Base-by-base conservation (phyloP, 345 rosid genomes). In the Hibiscus tridactylites region DNA sequence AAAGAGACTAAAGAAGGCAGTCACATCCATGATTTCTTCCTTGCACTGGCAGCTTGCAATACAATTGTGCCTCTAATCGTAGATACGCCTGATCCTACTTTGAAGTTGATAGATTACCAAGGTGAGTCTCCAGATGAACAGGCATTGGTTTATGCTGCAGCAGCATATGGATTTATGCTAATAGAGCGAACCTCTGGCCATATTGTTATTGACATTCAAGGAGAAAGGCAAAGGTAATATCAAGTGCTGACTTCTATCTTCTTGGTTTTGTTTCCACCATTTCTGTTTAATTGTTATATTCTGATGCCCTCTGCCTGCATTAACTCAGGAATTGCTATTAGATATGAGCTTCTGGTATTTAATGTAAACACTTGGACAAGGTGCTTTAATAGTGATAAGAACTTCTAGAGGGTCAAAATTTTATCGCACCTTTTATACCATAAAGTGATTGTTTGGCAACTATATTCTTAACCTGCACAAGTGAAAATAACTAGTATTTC, bases 111-210 rank as follows among this genome's bases (percentile, higher is more conserved):
- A 35, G 99, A 92, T 81, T 96, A 96, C 77, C 99, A 96, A 81
- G 99, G 99, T 61, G 99, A 96, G 82, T 96, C 99, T 66, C 99
- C 99, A 66, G 99, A 96, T 79, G 99, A 92, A 76, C 99, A 96
- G 80, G 99, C 99, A 49, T 78, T 96, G 77, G 95, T 84, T 75
- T 92, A 88, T 86, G 97, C 99, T 69, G 99, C 99, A 72, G 98
- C 99, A 50, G 87, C 99, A 8, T 92, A 92, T 85, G 99, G 99
- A 29, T 92, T 88, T 87, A 91, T 87, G 91, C 97, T 96, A 74
- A 73, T 96, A 44, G 97, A 96, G 73, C 85, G 99, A 75, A 91
- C 98, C 63, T 92, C 99, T 71, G 99, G 99, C 57, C 97, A 96
- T 73, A 91, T 96, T 54, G 94, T 89, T 74, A 82, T 96, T 73